These are phyloP conservation scores for Phytophthora citrophthora DNA, from an alignment of 352 stramenopile species.

Conservation along the genomic window DNA sequence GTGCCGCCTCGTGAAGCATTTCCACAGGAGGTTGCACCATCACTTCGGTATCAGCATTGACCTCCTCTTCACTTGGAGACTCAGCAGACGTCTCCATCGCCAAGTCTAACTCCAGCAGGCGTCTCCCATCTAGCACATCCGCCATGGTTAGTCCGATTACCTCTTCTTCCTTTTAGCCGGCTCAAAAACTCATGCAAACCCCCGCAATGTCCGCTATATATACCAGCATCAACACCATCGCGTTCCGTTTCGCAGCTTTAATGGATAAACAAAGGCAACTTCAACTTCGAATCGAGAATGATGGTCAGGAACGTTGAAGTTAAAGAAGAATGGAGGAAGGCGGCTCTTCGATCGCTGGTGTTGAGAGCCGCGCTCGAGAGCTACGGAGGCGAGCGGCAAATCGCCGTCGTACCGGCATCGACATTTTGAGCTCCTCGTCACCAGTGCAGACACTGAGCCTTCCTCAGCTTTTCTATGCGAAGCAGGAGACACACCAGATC, in stretches of 20 bases:
- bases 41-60: neutral
- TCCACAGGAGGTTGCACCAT: constrained; percentile 13
- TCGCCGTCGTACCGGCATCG: constrained; percentile 14
- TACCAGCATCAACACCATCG: constrained; percentile 18
- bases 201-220: constrained; percentile 22
- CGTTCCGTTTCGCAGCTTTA: constrained; percentile 24
- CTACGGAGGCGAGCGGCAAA: constrained; percentile 59
- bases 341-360: constrained; percentile 4
- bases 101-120: constrained; percentile 26
- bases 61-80: neutral
- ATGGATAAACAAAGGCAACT: constrained; percentile 20
- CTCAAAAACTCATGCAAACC: constrained; percentile 21
- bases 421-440: constrained; percentile 7
- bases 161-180: constrained; percentile 1
- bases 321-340: constrained; percentile 13
- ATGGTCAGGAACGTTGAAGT: constrained; percentile 40
- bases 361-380: constrained; percentile 51
- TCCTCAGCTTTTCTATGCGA: constrained; percentile 41
- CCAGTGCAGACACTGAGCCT: constrained; percentile 24
- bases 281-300: constrained; percentile 29
- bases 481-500: constrained; percentile 53
- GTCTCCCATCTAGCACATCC: constrained; percentile 21
- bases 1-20: constrained; percentile 32
- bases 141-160: constrained; percentile 5
- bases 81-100: constrained; percentile 23